Evolutionary conservation across 2,329 filamentous ascomycete species (phyloP), one percentile per base, ranked within the genome.

Genomic region (Trichoderma simmonsii): DNA sequence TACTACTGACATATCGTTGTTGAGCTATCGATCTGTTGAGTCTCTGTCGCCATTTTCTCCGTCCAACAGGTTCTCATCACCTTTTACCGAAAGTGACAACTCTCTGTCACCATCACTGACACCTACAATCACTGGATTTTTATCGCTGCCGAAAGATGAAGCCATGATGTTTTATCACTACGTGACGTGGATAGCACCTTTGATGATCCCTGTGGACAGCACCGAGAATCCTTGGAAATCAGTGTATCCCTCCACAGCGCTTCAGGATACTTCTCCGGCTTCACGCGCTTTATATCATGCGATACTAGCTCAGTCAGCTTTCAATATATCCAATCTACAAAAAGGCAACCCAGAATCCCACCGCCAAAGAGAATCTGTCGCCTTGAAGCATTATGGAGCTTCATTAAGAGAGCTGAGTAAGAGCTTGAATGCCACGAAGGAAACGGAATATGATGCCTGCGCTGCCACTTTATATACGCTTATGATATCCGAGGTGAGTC

Each of bases 401-500:
- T 69, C 66, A 8, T 34, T 69, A 26, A 61, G 56, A 14, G 34
- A 69, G n/a, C 56, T 69, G 2, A 18, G 66, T 15, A 56, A 34
- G n/a, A 32, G 34, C 11, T 14, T 69, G 14, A 61, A 18, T 5
- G 30, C 4, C 30, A 43, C 66, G 3, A 61, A 39, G n/a, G 66
- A 69, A 14, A 36, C 36, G 14, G 66, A 69, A 34, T 69, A 61
- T 7, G 54, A 69, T 43, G 66, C 66, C 12, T 69, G 66, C 56
- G 66, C 66, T 51, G 66, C 66, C 48, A 69, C 66, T 18, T 28
- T 69, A 14, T 69, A 69, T 51, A 69, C 66, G 15, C 36, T 69
- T 5, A 61, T 61, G 66, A 69, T 69, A 12, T 61, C 56, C 6
- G 66, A 69, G 56, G 66, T 69, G 14, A 43, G 66, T 18, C 8